Evolutionary conservation across 352 stramenopile genomes (phyloP), one percentile per base, ranked within the genome.

Genomic region (Thalassiosira hispida): DNA sequence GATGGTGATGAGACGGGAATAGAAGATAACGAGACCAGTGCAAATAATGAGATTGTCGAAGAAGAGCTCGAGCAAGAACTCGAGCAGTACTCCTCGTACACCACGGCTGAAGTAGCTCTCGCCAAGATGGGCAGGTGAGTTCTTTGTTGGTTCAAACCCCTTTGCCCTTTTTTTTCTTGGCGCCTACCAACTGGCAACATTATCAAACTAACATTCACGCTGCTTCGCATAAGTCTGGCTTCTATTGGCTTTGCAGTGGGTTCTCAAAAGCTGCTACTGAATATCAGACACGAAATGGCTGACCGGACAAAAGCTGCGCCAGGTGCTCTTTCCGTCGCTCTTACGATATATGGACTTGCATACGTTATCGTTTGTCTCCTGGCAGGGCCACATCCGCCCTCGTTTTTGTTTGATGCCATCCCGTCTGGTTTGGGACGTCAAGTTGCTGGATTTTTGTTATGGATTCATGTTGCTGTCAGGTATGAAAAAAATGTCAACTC

Each of bases 341-440:
- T 93, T 4, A 60, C 62, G 3, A 14, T 70, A 1, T 92, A 89
- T 70, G 79, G 75, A 1, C 56, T 63, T 11, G 29, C 88, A 9
- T 93, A 93, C 51, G 46, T 92, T 6, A 38, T 59, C 8, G 77
- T 90, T 29, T 83, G 82, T 64, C 11, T 90, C 12, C 42, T 87
- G 1, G 66, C 86, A 22, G 86, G 86, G 35, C 61, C 70, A 12
- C 49, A 89, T 69, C 88, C 88, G 44, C 86, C 88, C 23, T 70
- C 69, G 8, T 91, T 93, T 57, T 75, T 93, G 6, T 92, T 93
- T 52, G 86, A 93, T 76, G 84, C 82, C 5, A 87, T 93, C 60
- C 64, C 72, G 18, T 33, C 61, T 31, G 51, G 67, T 4, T 56
- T 52, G 31, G 60, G 76, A 42, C 60, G 84, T 47, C 73, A 76